Base-by-base conservation (phyloP, 2,329 filamentous ascomycete species). In the Fusarium lateritium region DNA sequence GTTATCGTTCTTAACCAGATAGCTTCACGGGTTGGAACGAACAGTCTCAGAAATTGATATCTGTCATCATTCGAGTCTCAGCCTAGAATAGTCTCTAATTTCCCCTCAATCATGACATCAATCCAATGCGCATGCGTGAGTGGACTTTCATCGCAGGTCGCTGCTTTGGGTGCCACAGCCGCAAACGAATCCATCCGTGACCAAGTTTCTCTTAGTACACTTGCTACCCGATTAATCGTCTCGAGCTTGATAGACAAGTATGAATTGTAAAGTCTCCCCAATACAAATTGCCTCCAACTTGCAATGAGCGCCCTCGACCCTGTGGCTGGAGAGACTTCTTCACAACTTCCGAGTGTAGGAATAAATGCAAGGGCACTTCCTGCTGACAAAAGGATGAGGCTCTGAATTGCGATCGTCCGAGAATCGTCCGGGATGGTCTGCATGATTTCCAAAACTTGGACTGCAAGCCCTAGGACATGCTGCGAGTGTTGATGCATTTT, bases 1-100 rank as follows among this genome's bases (percentile, higher is more conserved):
- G 10, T 4, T 11, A 13, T 31, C 10, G 5, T 13, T 10, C 3
- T 31, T 11, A 13, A 13, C 10, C 13, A 4, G 10, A 31, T 4
- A 31, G 28, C 1, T 11, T 31, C 28, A 31, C 28, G 10, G 13
- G 3, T 13, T 10, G 28, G 10, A 31, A 31, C 28, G 9, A 28
- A 28, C 10, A 31, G 3, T 13, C 10, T 11, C 10, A 31, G 28
- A 31, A 31, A 31, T 31, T 31, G 10, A 5, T 13, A 13, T 31
- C 2, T 31, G 28, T 21, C 10, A 19, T n/a, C 17, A 15, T 7
- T 6, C 21, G 0, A 24, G 21, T 13, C 14, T 14, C 8, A 59
- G 14, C 51, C 42, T 2, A 56, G 40, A 21, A 59, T 59, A 3
- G 56, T 56, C 2, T 59, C 51, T 3, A 59, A 9, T 3, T 22